Conservation (phyloP, 257 asterid genomes). For the Parsonsia alboflavescens region DNA sequence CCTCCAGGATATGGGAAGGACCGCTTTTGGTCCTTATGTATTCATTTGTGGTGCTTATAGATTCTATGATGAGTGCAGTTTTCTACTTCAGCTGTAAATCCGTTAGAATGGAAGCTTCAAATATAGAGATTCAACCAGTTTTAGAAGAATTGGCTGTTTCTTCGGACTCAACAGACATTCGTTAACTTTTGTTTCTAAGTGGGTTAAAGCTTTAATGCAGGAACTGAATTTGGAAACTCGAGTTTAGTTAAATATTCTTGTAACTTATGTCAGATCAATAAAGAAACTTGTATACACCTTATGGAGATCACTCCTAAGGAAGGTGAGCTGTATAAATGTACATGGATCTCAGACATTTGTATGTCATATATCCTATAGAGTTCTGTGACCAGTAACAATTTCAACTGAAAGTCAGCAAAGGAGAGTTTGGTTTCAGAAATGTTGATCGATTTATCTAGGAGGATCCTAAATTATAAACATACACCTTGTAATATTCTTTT, state of each 20-base stretch:
- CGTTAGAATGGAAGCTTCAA: slow-evolving; percentile 58
- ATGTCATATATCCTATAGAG: background rate
- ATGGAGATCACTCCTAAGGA: background rate
- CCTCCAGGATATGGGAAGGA: slow-evolving; percentile 95
- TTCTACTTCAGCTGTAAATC: slow-evolving; percentile 97
- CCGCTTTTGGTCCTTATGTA: slow-evolving; percentile 84
- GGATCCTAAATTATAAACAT: background rate
- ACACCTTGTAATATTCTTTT: slow-evolving; percentile 5
- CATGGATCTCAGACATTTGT: slow-evolving; percentile 3
- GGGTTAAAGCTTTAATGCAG: slow-evolving; percentile 2
- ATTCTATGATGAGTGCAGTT: slow-evolving; percentile 84
- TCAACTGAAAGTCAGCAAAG: slow-evolving; percentile 5
- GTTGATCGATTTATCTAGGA: background rate
- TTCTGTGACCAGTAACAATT: background rate
- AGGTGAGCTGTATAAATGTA: background rate
- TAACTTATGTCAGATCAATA: background rate
- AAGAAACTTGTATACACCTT: slow-evolving; percentile 4
- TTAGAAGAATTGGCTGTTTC: slow-evolving; percentile 50
- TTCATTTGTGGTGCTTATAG: slow-evolving; percentile 71
- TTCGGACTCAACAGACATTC: slow-evolving; percentile 34
- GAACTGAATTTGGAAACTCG: background rate
- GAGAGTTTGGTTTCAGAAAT: slow-evolving; percentile 4
- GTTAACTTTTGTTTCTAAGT: slow-evolving; percentile 20
- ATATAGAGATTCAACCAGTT: slow-evolving; percentile 47
- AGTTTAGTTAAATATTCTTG: background rate